A percentile compares a stretch with the other conserved stretches of the same genome.
Conservation (phyloP, 2,329 filamentous ascomycete species). For the Xylaria sp. region DNA sequence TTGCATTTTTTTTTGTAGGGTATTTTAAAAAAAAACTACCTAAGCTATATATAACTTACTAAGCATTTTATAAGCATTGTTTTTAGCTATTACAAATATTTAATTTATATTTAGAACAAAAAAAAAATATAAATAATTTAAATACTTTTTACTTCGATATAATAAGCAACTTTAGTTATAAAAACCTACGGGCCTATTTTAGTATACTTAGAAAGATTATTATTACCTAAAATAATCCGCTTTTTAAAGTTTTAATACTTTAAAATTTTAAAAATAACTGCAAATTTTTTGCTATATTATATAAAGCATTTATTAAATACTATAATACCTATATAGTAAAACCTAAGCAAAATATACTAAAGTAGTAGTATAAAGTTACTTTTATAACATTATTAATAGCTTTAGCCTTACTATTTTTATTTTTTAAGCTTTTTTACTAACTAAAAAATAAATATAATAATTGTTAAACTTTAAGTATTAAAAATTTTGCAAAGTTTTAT, state of each 20-base stretch:
- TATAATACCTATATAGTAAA: not conserved
- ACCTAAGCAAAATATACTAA: not conserved
- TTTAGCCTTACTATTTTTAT: not conserved
- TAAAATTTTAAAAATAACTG: too few relatives aligned
- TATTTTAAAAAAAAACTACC: not conserved
- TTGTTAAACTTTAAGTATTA: not conserved
- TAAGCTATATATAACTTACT: not conserved
- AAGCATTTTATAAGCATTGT: not conserved
- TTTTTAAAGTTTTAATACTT: too few relatives aligned
- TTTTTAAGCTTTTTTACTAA: not conserved
- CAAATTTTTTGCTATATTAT: too few relatives aligned
- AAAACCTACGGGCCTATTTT: not conserved
- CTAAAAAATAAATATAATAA: not conserved
- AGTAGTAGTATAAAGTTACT: not conserved
- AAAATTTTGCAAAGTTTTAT: not conserved
- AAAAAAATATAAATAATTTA: too few relatives aligned
- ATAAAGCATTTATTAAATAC: not conserved
- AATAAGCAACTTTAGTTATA: not conserved
- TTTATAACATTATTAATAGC: not conserved
- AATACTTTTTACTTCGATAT: not conserved
- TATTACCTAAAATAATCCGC: too few relatives aligned
- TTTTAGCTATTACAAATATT: not conserved
- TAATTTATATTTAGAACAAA: constrained; percentile 3
- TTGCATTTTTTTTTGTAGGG: not conserved
- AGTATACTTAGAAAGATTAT: not conserved